Percentiles rank a stretch among this genome's conserved stretches.
Conservation (phyloP, 1,139 yeast species). For the Kluyveromyces sp. region DNA sequence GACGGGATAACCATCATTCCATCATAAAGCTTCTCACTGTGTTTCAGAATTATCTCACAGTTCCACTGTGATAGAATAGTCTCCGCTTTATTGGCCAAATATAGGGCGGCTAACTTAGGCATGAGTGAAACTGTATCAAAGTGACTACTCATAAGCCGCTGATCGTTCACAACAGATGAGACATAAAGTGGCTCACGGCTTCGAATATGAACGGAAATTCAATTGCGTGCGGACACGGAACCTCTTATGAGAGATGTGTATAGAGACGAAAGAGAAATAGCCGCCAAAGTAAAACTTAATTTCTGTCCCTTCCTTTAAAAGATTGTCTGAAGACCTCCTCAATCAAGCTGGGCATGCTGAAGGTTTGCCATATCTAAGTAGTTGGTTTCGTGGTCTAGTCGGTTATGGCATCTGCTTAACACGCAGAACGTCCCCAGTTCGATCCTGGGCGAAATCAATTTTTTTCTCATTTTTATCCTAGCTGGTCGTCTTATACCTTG, state of each 20-base stretch:
- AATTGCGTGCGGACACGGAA: no score
- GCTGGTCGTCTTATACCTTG: neutral
- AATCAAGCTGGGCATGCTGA: no score
- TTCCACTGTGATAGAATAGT: slow-evolving; percentile 5
- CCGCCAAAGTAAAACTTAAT: no score
- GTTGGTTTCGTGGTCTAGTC: slow-evolving; percentile 85
- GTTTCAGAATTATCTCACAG: neutral
- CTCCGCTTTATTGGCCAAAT: slow-evolving; percentile 1
- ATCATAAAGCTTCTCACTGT: neutral
- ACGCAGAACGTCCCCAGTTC: slow-evolving; percentile 99
- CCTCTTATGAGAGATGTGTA: no score
- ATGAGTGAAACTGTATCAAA: neutral
- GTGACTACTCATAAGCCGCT: neutral
- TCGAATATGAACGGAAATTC: no score
- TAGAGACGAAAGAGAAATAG: no score
- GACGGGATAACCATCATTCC: slow-evolving; percentile 6
- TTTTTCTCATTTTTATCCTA: no score
- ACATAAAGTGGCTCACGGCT: no score
- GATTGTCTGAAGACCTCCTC: no score
- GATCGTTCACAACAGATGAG: no score
- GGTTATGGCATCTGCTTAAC: slow-evolving; percentile 99
- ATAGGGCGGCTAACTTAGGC: slow-evolving; percentile 1
- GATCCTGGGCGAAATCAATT: slow-evolving; percentile 97
- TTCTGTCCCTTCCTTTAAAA: no score
- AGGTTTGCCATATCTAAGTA: neutral